Evolutionary conservation across 2,329 filamentous ascomycete species (phyloP).

Genomic region (Ascochyta lentis): DNA sequence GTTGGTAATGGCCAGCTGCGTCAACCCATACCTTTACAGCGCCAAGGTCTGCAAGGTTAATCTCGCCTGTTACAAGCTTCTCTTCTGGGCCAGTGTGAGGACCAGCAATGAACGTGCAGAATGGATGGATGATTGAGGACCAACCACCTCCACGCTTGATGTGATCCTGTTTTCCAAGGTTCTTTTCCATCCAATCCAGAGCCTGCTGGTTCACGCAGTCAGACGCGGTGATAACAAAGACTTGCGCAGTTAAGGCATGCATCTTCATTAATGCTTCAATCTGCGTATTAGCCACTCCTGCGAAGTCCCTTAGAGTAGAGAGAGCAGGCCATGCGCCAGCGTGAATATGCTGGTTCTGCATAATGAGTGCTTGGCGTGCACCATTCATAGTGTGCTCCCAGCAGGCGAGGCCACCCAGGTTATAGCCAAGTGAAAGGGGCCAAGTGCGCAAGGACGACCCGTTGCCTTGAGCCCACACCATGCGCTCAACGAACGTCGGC

Average conservation of each 20-base stretch:
- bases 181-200: slow-evolving; percentile 50
- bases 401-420: slow-evolving; percentile 46
- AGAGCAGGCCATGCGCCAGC: slow-evolving; percentile 49
- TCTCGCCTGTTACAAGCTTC: slow-evolving; percentile 43
- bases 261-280: slow-evolving; percentile 57
- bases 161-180: slow-evolving; percentile 44
- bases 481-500: slow-evolving; percentile 45
- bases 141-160: slow-evolving; percentile 47
- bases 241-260: slow-evolving; percentile 55
- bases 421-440: slow-evolving; percentile 40
- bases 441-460: slow-evolving; percentile 42
- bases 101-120: slow-evolving; percentile 45
- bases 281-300: slow-evolving; percentile 50
- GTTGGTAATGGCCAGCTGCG: slow-evolving; percentile 44
- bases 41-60: slow-evolving; percentile 42
- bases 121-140: slow-evolving; percentile 45
- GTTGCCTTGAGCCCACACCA: slow-evolving; percentile 46
- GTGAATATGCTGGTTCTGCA: slow-evolving; percentile 47
- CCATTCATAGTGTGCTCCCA: slow-evolving; percentile 51
- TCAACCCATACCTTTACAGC: slow-evolving; percentile 49
- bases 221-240: slow-evolving; percentile 53
- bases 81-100: slow-evolving; percentile 45
- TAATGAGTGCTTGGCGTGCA: slow-evolving; percentile 44
- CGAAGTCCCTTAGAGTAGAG: slow-evolving; percentile 49
- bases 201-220: slow-evolving; percentile 54